Conservation (phyloP, 2,329 filamentous ascomycete species). For the Ustilaginoidea virens region DNA sequence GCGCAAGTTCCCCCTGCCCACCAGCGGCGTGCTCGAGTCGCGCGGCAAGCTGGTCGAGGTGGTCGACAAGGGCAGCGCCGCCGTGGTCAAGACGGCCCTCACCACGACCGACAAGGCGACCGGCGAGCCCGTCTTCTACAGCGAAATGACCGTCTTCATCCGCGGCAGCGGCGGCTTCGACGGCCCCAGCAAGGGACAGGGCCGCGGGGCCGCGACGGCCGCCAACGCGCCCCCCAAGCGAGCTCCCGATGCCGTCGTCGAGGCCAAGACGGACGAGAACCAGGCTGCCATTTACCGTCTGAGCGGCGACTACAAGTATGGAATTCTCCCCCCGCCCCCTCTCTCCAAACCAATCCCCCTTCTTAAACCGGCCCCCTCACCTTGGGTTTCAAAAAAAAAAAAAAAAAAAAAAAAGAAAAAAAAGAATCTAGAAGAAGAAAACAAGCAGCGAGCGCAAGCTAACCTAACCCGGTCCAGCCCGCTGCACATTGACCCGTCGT, state of each 20-base stretch:
- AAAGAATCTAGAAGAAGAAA: too few relatives aligned
- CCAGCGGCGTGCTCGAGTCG: constrained; percentile 59
- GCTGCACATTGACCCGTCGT: constrained; percentile 85
- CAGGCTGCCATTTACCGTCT: constrained; percentile 89
- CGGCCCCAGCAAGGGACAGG: constrained; percentile 58
- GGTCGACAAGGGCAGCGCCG: constrained; percentile 86
- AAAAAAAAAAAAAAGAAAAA: too few relatives aligned
- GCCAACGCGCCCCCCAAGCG: constrained; percentile 66
- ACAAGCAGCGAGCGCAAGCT: too few relatives aligned
- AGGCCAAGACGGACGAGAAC: constrained; percentile 75
- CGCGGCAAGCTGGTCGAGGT: constrained; percentile 79
- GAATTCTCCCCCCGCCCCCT: constrained; percentile 1
- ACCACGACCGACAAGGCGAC: constrained; percentile 74
- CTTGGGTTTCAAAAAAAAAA: too few relatives aligned
- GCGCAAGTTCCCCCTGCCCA: constrained; percentile 81
- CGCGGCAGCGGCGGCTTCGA: constrained; percentile 84
- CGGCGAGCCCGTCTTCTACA: constrained; percentile 90
- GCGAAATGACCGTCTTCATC: constrained; percentile 87
- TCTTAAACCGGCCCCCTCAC: too few relatives aligned
- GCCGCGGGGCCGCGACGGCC: constrained; percentile 68
- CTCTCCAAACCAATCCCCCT: too few relatives aligned
- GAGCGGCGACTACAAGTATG: constrained; percentile 77
- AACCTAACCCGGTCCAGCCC: too few relatives aligned
- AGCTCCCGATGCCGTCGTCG: constrained; percentile 64
- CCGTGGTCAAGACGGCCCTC: constrained; percentile 64